These are phyloP conservation scores for Neurospora pannonica DNA, from an alignment of 495 filamentous ascomycete genomes.

Conservation along the genomic window DNA sequence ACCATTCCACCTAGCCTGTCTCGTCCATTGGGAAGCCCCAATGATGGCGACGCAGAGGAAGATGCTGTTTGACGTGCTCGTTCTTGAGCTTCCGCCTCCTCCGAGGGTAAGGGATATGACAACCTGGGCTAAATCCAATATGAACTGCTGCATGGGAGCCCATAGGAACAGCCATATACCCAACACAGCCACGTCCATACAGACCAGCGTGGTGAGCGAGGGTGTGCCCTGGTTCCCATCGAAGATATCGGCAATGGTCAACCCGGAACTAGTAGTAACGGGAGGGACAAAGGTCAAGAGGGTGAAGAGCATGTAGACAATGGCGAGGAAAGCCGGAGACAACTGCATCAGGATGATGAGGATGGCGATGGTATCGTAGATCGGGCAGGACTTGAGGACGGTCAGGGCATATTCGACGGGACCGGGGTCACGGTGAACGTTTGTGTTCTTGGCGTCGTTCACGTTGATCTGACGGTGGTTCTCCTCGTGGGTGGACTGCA, in stretches of 20 bases:
- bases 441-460: conserved; percentile 56
- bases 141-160: conserved; percentile 78
- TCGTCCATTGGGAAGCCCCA: conserved; percentile 55
- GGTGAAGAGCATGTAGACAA: conserved; percentile 90
- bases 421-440: conserved; percentile 51
- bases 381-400: conserved; percentile 80
- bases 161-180: conserved; percentile 84
- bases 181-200: conserved; percentile 73
- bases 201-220: conserved; percentile 70
- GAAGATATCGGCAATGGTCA: conserved; percentile 42
- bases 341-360: conserved; percentile 94
- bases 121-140: conserved; percentile 89
- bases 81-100: conserved; percentile 71
- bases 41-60: conserved; percentile 76
- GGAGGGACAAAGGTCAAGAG: conserved; percentile 87
- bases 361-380: conserved; percentile 94
- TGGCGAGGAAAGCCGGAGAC: conserved; percentile 80
- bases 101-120: conserved; percentile 91
- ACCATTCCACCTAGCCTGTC: conserved; percentile 42
- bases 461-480: conserved; percentile 53
- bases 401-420: conserved; percentile 68
- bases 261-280: conserved; percentile 44
- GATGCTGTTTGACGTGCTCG: conserved; percentile 60
- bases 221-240: conserved; percentile 49
- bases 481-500: conserved; percentile 30